Evolutionary conservation across 768 basidiomycete species (phyloP).

Genomic region (Kwoniella dendrophila): DNA sequence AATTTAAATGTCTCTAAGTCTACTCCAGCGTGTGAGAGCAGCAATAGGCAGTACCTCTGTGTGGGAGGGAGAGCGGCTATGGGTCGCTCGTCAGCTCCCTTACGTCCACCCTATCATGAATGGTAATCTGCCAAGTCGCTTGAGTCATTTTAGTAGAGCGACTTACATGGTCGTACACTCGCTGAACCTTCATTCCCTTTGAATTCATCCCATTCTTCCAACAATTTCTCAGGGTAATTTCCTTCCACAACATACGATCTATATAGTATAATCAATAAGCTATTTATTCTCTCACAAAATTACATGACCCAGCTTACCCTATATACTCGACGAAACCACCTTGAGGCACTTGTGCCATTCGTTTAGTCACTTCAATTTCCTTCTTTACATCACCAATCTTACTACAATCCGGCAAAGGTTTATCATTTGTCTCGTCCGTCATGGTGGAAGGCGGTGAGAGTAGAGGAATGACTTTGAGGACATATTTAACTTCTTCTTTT

Average conservation of each 20-base stretch:
- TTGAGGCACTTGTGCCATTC: conserved; percentile 68
- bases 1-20: conserved; percentile 88
- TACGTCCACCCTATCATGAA: too few relatives aligned
- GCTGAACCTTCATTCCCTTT: conserved; percentile 68
- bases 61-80: conserved; percentile 72
- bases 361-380: conserved; percentile 52
- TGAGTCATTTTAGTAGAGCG: too few relatives aligned
- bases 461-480: conserved; percentile 53
- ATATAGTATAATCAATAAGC: background rate
- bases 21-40: conserved; percentile 83
- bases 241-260: conserved; percentile 87
- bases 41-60: conserved; percentile 86
- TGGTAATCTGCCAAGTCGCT: too few relatives aligned
- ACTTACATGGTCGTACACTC: conserved; percentile 83
- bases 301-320: conserved; percentile 48
- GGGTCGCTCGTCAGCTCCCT: too few relatives aligned
- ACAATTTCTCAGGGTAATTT: conserved; percentile 73
- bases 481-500: conserved; percentile 10
- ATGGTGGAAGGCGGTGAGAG: conserved; percentile 29
- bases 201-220: conserved; percentile 86
- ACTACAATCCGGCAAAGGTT: conserved; percentile 31
- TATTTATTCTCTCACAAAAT: background rate
- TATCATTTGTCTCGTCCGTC: conserved; percentile 69
- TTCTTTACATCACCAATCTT: conserved; percentile 41
- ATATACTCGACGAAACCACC: conserved; percentile 77